phyloP scores from a whole-genome alignment of 176 grass and related monocot genomes.

The Lolium multiflorum region DNA sequence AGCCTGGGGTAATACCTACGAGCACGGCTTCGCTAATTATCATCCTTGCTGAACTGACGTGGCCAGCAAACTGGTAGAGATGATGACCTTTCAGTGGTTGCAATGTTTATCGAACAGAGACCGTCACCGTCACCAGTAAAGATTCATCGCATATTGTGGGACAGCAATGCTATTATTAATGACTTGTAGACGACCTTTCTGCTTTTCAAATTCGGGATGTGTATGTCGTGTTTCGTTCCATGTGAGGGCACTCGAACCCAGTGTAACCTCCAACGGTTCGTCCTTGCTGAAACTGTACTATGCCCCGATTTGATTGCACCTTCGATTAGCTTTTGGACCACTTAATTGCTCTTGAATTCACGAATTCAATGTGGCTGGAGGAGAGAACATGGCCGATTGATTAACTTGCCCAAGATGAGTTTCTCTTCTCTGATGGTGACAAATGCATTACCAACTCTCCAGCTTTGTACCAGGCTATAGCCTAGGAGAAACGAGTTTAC shows the following conservation, averaged over 20 bases:
- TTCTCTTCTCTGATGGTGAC: neutral
- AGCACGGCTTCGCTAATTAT: constrained; percentile 5
- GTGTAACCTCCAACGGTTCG: neutral
- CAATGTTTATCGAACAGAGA: neutral
- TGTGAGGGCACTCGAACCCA: no score
- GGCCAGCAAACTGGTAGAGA: neutral
- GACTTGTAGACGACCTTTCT: neutral
- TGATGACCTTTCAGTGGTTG: neutral
- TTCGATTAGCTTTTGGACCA: constrained; percentile 36
- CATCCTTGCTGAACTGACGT: neutral
- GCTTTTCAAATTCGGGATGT: no score
- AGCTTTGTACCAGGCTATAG: neutral
- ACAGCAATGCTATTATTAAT: neutral
- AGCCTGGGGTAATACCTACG: neutral
- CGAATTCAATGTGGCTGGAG: constrained; percentile 18
- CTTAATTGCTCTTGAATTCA: neutral
- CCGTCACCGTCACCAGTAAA: neutral
- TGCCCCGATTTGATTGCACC: neutral
- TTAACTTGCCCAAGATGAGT: neutral
- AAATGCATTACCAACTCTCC: neutral
- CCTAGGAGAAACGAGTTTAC: neutral
- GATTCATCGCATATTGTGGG: neutral
- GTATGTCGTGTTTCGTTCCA: no score
- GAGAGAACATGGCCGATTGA: constrained; percentile 37
- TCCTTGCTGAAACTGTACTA: neutral